Percentiles rank a stretch among this genome's conserved stretches.
phyloP scores from a whole-genome alignment of 2,329 filamentous ascomycete genomes.

The Diaporthe ilicicola region DNA sequence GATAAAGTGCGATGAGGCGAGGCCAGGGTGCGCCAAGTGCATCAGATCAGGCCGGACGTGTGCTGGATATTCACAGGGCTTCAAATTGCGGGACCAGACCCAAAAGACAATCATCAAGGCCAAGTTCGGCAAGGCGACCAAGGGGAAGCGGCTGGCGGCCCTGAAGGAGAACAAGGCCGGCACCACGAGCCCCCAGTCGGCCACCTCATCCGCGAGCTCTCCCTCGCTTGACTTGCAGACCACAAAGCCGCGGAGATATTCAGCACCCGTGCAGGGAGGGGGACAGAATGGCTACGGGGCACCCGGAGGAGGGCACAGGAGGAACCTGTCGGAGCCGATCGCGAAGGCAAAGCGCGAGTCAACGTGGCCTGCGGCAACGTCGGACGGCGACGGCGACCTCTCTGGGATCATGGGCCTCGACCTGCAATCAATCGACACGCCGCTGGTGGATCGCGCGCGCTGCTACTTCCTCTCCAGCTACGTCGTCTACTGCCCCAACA shows the following conservation, averaged over 20 bases:
- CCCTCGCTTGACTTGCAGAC: not conserved
- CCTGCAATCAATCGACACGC: constrained; percentile 16
- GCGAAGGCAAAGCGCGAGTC: not conserved
- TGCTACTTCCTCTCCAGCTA: constrained; percentile 28
- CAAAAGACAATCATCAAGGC: constrained; percentile 28
- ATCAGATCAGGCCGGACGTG: constrained; percentile 23
- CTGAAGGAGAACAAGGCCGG: not conserved
- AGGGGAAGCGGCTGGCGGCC: not conserved
- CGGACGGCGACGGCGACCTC: not conserved
- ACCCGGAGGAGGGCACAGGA: not conserved
- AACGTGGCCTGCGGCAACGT: not conserved
- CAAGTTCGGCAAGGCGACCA: constrained; percentile 14
- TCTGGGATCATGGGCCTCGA: constrained; percentile 4
- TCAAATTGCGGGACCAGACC: constrained; percentile 24
- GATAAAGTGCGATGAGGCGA: constrained; percentile 31
- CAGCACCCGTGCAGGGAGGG: not conserved
- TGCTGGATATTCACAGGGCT: constrained; percentile 22
- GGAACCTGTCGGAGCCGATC: not conserved
- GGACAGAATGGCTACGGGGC: not conserved
- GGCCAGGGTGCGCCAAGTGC: constrained; percentile 33
- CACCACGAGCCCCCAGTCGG: not conserved
- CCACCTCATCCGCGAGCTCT: not conserved
- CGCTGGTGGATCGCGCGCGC: constrained; percentile 24
- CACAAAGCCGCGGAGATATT: not conserved
- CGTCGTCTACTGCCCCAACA: constrained; percentile 15